Percentiles rank a stretch among this genome's conserved stretches.
These are phyloP conservation scores for Austropuccinia psidii DNA, from an alignment of 1,284 basidiomycete genomes.

Conservation along the genomic window DNA sequence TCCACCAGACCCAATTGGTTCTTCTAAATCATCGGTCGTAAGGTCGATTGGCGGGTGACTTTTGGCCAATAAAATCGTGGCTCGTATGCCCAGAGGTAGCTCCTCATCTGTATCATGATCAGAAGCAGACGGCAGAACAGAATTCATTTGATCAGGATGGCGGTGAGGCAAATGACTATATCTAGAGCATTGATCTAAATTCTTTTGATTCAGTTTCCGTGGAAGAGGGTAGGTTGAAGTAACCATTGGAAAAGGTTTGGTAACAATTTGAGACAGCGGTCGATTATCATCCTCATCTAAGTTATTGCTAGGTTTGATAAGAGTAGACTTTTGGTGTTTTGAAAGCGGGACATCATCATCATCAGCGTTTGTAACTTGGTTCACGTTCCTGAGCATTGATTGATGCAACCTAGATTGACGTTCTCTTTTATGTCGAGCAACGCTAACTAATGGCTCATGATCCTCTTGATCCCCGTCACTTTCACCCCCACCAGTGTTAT, in stretches of 20 bases:
- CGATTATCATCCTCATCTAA: constrained; percentile 28
- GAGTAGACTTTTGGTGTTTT: constrained; percentile 17
- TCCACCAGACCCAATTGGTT: constrained; percentile 6
- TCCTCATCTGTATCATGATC: constrained; percentile 31
- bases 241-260: not conserved
- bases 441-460: not conserved
- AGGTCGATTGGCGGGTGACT: constrained; percentile 32
- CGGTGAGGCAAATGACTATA: too few relatives aligned
- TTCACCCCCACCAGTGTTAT: not conserved
- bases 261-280: constrained; percentile 12
- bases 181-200: too few relatives aligned
- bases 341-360: constrained; percentile 34
- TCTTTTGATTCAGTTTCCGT: too few relatives aligned
- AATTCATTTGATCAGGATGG: too few relatives aligned
- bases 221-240: not conserved
- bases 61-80: constrained; percentile 17
- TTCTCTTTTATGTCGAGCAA: not conserved
- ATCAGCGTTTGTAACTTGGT: too few relatives aligned
- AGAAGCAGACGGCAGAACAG: constrained; percentile 11
- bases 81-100: constrained; percentile 31
- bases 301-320: not conserved
- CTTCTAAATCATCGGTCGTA: constrained; percentile 26
- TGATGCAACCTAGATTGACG: not conserved
- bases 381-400: not conserved
- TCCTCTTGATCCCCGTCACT: constrained; percentile 6